These are phyloP conservation scores for Pythium sukuiense DNA, from an alignment of 352 stramenopile species.

Conservation along the genomic window DNA sequence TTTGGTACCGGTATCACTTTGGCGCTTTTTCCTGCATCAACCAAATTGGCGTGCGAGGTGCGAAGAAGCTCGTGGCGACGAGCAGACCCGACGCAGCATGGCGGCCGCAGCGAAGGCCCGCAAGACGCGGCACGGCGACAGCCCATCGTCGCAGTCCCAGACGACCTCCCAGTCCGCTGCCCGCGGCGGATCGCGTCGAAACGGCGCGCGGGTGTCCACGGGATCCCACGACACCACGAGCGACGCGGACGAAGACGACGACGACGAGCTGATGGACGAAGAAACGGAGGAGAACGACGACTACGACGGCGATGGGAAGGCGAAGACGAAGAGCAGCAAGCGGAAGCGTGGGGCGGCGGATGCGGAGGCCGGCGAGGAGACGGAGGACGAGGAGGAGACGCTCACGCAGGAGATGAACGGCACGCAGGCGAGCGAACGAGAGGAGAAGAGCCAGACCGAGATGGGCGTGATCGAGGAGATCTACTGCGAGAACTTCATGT, in stretches of 20 bases:
- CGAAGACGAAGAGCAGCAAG: conserved; percentile 16
- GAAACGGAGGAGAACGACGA: conserved; percentile 3
- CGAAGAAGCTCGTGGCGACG: conserved; percentile 10
- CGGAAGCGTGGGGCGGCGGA: conserved; percentile 17
- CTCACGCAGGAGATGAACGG: conserved; percentile 7
- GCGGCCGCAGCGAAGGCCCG: conserved; percentile 21
- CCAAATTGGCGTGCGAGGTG: conserved; percentile 15
- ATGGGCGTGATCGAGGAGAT: conserved; percentile 95
- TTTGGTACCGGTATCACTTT: conserved; percentile 19
- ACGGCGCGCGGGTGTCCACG: conserved; percentile 13
- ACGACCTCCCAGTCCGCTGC: not conserved
- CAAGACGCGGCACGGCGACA: conserved; percentile 29
- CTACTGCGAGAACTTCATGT: conserved; percentile 99
- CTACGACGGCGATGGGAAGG: conserved; percentile 28
- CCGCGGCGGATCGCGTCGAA: not conserved
- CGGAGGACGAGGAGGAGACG: conserved; percentile 19
- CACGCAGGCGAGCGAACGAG: conserved; percentile 5
- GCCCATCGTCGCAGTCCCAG: not conserved
- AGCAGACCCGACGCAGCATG: conserved; percentile 2
- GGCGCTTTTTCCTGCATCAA: conserved; percentile 17
- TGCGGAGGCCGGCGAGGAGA: conserved; percentile 26
- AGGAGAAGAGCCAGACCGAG: conserved; percentile 55
- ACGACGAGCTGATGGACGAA: conserved; percentile 6
- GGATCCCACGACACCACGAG: conserved; percentile 29
- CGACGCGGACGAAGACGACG: conserved; percentile 24